These are phyloP conservation scores for Paraphoma chrysanthemicola DNA, from an alignment of 2,329 filamentous ascomycete species.

Conservation along the genomic window DNA sequence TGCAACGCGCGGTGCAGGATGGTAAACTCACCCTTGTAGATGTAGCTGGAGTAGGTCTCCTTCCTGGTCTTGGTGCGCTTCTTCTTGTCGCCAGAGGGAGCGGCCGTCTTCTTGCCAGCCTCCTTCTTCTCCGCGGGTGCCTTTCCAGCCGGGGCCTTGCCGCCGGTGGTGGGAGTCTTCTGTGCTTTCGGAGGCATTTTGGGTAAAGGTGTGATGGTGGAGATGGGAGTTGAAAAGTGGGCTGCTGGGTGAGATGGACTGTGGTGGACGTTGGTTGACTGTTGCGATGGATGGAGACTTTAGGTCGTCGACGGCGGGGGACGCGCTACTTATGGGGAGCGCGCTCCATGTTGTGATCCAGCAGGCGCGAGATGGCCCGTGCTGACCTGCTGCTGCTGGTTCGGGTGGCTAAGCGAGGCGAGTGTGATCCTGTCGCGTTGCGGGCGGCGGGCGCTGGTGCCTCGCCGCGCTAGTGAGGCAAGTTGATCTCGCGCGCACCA, in stretches of 20 bases:
- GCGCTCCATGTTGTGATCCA: constrained; percentile 51
- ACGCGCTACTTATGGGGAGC: constrained; percentile 51
- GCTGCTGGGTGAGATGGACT: constrained; percentile 24
- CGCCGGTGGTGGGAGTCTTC: constrained; percentile 94
- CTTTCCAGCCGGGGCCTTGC: constrained; percentile 86
- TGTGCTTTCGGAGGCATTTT: constrained; percentile 98
- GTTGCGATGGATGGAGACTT: constrained; percentile 37
- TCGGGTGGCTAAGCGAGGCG: constrained; percentile 31
- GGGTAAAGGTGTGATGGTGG: constrained; percentile 19
- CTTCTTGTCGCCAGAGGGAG: constrained; percentile 97
- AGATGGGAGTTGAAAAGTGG: constrained; percentile 15
- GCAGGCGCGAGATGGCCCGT: constrained; percentile 41
- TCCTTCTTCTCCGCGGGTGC: constrained; percentile 98
- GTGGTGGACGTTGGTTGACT: constrained; percentile 35
- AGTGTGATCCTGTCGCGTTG: constrained; percentile 30
- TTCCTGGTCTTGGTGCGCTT: constrained; percentile 99
- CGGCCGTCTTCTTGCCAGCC: constrained; percentile 98
- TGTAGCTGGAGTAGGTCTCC: constrained; percentile 99
- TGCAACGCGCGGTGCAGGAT: constrained; percentile 11
- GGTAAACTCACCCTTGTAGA: constrained; percentile 89
- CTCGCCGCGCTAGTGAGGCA: constrained; percentile 39
- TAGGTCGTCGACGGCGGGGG: constrained; percentile 50
- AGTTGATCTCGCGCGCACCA: constrained; percentile 51
- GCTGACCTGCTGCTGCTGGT: constrained; percentile 30
- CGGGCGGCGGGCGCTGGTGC: constrained; percentile 18